Percentiles rank a stretch among this genome's conserved stretches.
Evolutionary conservation across 345 rosid genomes (phyloP).

Genomic region (Combretum micranthum): DNA sequence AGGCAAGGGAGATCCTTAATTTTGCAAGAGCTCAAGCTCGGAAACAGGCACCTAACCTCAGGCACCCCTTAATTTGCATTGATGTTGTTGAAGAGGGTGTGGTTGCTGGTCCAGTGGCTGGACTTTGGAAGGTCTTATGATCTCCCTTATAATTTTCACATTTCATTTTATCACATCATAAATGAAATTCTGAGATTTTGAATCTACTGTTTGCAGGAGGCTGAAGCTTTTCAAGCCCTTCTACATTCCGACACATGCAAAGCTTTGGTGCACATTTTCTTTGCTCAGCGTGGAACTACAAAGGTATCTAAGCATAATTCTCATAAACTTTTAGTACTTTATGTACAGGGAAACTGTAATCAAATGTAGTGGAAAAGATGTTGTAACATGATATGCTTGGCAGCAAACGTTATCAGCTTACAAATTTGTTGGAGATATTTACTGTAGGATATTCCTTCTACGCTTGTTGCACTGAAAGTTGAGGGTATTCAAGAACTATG

Average conservation of each 20-base stretch:
- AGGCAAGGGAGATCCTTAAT: conserved; percentile 89
- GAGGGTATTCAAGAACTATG: no score
- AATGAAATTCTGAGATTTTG: conserved; percentile 6
- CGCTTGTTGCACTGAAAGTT: no score
- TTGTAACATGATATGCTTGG: no score
- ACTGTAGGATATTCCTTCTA: no score
- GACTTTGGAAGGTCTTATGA: conserved; percentile 65
- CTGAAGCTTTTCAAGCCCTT: conserved; percentile 58
- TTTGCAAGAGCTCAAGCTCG: conserved; percentile 78
- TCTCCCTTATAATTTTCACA: conserved; percentile 3
- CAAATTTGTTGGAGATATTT: no score
- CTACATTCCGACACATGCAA: conserved; percentile 68
- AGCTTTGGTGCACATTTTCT: conserved; percentile 82
- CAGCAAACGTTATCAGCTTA: no score
- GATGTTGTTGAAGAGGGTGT: conserved; percentile 82
- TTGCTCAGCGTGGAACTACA: conserved; percentile 81
- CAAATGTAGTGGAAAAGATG: neutral
- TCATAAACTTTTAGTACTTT: neutral
- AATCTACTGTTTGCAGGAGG: conserved; percentile 52
- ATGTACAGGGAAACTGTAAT: neutral
- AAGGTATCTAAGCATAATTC: conserved; percentile 41
- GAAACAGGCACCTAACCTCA: conserved; percentile 79
- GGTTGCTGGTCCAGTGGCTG: conserved; percentile 80
- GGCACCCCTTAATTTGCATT: conserved; percentile 83
- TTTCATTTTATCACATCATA: neutral